Base-by-base conservation (phyloP, 305 asterid genomes). In the Solanum hybrid region DNA sequence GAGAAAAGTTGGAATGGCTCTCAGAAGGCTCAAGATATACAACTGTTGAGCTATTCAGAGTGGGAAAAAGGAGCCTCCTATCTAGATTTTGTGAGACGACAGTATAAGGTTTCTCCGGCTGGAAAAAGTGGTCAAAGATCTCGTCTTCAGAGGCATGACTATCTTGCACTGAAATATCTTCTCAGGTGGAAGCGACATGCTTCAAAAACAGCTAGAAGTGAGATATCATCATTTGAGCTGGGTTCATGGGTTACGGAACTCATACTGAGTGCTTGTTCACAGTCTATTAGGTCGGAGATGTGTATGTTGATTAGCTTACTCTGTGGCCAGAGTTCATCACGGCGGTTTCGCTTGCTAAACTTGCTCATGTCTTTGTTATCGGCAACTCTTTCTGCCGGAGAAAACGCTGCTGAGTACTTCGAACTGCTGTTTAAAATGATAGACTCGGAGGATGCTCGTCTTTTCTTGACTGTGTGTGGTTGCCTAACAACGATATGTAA, bases 191-290 rank as follows among this genome's bases (percentile, higher is more conserved):
- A 95, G 94, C 97, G 97, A 32, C 96, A 95, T 72, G 92, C 95
- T 79, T 92, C 93, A 88, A 97, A 94, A 92, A 92, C 93, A 56
- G 94, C 90, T 92, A 96, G 91, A 92, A 94, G 96, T 91, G 98
- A 93, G 90, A 94, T 94, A 56, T 92, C 95, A 90, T 90, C 97
- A 34, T 98, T 98, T 93, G 99, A 98, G 90, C 97, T 98, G 87
- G 99, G 99, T 78, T 96, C 99, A 87, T 98, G 99, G 99, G 99
- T 98, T 88, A 96, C 98, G 16, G 99, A 98, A 94, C 99, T 98
- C 86, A 94, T 98, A 91, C 92, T 98, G 92, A 98, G 99, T 91
- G 99, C 99, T 91, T 98, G 99, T 90, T 98, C 99, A 79, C 99
- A 95, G 93, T 97, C 99, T 89, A 96, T 98, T 91, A 94, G 99